phyloP scores from a whole-genome alignment of 306 rosid species.

The Cicer arietinum region DNA sequence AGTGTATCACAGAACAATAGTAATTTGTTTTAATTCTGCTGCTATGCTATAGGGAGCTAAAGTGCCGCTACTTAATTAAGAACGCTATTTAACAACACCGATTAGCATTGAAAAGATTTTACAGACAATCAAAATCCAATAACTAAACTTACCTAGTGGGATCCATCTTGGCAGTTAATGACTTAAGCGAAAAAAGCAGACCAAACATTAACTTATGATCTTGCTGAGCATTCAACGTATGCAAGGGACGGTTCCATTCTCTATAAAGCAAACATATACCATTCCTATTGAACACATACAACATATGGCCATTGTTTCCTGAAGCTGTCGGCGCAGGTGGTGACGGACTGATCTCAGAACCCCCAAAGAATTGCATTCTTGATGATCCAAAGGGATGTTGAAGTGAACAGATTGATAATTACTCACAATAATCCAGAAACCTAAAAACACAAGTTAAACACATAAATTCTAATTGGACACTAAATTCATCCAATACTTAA shows the following conservation, averaged over 20 bases:
- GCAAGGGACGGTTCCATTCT: constrained; percentile 94
- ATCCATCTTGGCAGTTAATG: constrained; percentile 94
- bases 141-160: constrained; percentile 61
- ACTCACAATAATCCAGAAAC: constrained; percentile 4
- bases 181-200: constrained; percentile 90
- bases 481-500: too few relatives aligned
- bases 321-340: constrained; percentile 81
- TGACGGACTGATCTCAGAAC: constrained; percentile 95
- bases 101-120: not conserved
- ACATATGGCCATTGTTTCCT: constrained; percentile 95
- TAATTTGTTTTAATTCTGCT: too few relatives aligned
- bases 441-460: constrained; percentile 33
- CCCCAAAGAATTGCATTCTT: constrained; percentile 95
- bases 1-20: too few relatives aligned
- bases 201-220: constrained; percentile 99
- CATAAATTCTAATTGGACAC: not conserved
- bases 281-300: constrained; percentile 85
- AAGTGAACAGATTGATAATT: constrained; percentile 55
- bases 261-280: constrained; percentile 91
- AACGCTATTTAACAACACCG: too few relatives aligned
- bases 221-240: constrained; percentile 82
- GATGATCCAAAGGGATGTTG: constrained; percentile 26
- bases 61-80: too few relatives aligned
- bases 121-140: constrained; percentile 3
- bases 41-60: too few relatives aligned